Base-by-base conservation (phyloP, 306 rosid species). In the Prinsepia uniflora region DNA sequence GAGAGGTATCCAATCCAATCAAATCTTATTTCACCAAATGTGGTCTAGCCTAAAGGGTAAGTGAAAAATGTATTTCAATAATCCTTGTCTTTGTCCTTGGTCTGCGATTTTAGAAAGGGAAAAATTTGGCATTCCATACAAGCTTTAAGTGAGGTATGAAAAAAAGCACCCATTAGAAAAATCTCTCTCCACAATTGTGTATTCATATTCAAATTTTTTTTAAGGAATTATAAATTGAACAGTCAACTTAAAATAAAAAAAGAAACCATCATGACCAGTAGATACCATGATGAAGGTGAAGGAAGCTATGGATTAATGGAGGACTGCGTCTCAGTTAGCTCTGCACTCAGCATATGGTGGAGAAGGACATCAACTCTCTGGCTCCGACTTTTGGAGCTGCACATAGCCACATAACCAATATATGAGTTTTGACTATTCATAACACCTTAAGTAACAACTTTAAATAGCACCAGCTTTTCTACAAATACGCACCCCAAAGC, bases 291-390 rank as follows among this genome's bases (percentile, higher is more conserved):
- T 18, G 44, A 63, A 50, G 19, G 15, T 13, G n/a, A 6, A 77
- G 41, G 48, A 46, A 67, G 34, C 74, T 79, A 79, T 70, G 89
- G 56, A 66, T 47, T 63, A 71, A 7, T 67, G 73, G 91, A 67
- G 81, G 83, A 44, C 57, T 87, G 77, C 44, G 81, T 58, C 75
- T 80, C 61, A 73, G 75, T 48, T 54, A 95, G 83, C 83, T 95
- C 99, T 14, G 92, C 77, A 80, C 99, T 95, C 89, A 91, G 75
- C 92, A 95, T 95, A 80, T 91, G 97, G 85, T 95, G 97, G 72
- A 95, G 99, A 79, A 95, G 99, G 65, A 22, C 64, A 67, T 87
- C 96, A 78, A 87, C 89, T 84, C 97, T 95, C 72, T 87, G 95
- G 79, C 92, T 95, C 59, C 75, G 87, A 64, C 89, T 6, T 82